Evolutionary conservation across 257 asterid species (phyloP).

Genomic region (Eustoma russellianum): DNA sequence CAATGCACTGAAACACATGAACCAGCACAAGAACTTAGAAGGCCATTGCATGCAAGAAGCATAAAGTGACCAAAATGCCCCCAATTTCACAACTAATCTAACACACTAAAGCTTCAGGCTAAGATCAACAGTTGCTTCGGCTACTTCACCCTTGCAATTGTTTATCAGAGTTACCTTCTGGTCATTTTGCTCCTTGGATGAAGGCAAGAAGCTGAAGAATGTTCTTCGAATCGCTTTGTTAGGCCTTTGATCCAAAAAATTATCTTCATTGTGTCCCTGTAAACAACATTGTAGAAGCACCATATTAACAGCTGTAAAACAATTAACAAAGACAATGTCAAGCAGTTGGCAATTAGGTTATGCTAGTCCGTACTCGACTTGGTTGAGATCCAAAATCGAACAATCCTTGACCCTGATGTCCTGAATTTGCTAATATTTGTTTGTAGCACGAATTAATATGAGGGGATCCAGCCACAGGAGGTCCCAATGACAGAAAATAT

Average conservation of each 20-base stretch:
- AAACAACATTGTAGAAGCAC: constrained; percentile 6
- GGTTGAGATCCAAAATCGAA: constrained; percentile 20
- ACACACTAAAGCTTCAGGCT: constrained; percentile 42
- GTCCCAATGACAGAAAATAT: constrained; percentile 73
- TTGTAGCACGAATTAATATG: constrained; percentile 16
- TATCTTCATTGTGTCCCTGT: constrained; percentile 35
- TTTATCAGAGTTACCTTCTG: constrained; percentile 16
- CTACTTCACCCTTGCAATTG: constrained; percentile 23
- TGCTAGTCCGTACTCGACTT: constrained; percentile 29
- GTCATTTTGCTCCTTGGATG: constrained; percentile 18
- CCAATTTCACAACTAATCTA: not conserved
- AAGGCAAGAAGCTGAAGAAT: constrained; percentile 50
- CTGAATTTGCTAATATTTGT: constrained; percentile 10
- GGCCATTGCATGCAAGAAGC: no score
- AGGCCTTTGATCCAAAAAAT: constrained; percentile 16
- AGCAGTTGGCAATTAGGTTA: no score
- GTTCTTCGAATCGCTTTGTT: constrained; percentile 24
- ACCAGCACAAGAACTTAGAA: no score
- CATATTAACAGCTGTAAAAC: not conserved
- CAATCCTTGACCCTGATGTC: constrained; percentile 12
- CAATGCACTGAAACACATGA: no score
- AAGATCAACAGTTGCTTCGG: constrained; percentile 57
- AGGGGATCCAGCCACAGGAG: constrained; percentile 23
- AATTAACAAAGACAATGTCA: not conserved
- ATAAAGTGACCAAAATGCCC: no score